These are phyloP conservation scores for Solanum verrucosum DNA, from an alignment of 257 asterid genomes.

Conservation along the genomic window DNA sequence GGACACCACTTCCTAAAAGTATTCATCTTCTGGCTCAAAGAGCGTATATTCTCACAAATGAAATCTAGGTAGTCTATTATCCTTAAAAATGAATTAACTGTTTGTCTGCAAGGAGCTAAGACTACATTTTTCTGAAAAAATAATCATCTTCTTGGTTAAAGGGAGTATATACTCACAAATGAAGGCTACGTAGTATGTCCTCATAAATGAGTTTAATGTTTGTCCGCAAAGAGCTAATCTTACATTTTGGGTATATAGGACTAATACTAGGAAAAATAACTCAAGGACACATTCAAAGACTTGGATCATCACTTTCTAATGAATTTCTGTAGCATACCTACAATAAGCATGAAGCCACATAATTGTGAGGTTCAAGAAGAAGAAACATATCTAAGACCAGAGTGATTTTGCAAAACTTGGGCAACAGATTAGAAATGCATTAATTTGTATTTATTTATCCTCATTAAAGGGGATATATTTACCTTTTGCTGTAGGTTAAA, in stretches of 20 bases:
- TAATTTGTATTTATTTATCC: background rate
- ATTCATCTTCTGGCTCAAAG: background rate
- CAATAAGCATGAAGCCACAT: background rate
- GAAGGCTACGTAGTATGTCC: background rate
- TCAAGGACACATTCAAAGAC: background rate
- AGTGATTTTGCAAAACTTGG: background rate
- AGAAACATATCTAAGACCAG: background rate
- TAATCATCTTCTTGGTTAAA: background rate
- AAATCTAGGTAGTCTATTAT: background rate
- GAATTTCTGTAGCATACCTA: background rate
- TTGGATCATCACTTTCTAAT: background rate
- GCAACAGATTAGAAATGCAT: background rate
- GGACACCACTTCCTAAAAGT: background rate
- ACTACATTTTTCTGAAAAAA: background rate
- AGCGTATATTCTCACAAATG: background rate
- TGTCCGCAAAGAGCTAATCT: background rate
- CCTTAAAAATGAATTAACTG: background rate
- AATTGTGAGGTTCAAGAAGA: background rate
- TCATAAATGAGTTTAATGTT: background rate
- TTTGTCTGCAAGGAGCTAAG: background rate
- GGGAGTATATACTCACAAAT: background rate
- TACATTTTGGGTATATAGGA: background rate
- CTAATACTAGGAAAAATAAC: background rate
- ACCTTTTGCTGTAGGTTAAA: conserved; percentile 5
- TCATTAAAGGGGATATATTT: background rate